Base-by-base conservation (phyloP, 768 basidiomycete species). In the Lepiota subincarnata region DNA sequence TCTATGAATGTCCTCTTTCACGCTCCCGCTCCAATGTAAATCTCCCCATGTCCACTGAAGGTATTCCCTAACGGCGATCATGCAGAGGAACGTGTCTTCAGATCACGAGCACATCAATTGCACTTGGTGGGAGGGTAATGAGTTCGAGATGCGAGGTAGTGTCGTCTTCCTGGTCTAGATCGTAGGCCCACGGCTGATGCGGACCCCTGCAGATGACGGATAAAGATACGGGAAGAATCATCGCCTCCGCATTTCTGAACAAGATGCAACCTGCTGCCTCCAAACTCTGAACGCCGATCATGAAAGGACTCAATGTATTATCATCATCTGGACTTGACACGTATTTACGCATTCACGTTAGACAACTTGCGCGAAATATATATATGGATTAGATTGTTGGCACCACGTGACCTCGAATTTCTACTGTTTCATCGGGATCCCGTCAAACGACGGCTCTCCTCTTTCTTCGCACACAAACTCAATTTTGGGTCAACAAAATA, bases 71-170 rank as follows among this genome's bases (percentile, higher is more conserved):
- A 39, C 48, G 43, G 59, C 31, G 31, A 48, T 57, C 54, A 22
- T 31, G 19, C 59, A 88, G 86, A 38, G 85, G 84, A 46, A 76
- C 81, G 8, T 68, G 70, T 58, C 71, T 89, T 37, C 77, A 70
- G 14, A 84, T 89, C 20, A 66, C 78, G 46, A 84, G 82, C 59
- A 82, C 80, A 2, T 86, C 84, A 4, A 74, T 88, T 41, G 78
- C 83, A 3, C 70, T 88, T 54, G 86, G 85, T n/a, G 75, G 80
- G 3, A 73, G 84, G 19, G 78, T 87, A 35, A 87, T 89, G 86
- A 77, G 79, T 41, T 81, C 85, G 35, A 72, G 83, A 56, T 87
- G 87, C 60, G 85, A 88, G 75, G 86, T 86, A 58, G 56, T 75
- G 66, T 18, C 26, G 36, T 35, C 37, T 38, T 12, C 13, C 14